Evolutionary conservation across 805 yeast genomes (phyloP), one percentile per base, ranked within the genome.

Genomic region (Ogataea naganishii): DNA sequence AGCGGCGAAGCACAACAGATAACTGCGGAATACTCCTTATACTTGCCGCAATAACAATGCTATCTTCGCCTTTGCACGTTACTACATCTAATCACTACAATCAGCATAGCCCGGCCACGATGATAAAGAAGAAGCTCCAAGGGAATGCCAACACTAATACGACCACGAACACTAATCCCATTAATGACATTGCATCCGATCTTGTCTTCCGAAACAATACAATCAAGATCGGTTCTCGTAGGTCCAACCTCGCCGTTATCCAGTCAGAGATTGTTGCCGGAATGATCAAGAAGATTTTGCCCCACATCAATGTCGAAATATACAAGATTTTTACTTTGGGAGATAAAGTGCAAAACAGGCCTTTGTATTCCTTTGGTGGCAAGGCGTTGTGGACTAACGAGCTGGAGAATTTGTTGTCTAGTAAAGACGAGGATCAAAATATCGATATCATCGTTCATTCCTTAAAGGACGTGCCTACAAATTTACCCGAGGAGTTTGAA

Each of bases 361-460:
- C 98, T 6, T 64, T 92, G 29, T 92, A 89, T 55, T 73, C 95
- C 4, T 92, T 92, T 58, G 97, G 96, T 24, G 98, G 98, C 16
- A 92, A 92, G 53, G 75, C 96, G 0, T 56, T 92, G 15, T 92
- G 98, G 98, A 92, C 98, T 3, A 82, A 83, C 49, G 98, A 92
- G 56, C 65, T 92, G 34, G 98, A 92, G 57, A 77, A 76, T 15
- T 60, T 86, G 28, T 58, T 88, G 30, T 69, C 69, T 38, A 63
- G 69, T 26, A 66, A 75, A 16, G 88, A 80, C 18, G 64, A 60
- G 13, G 75, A 64, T 42, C 77, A 80, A 31, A 66, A 75, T 56
- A 64, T 89, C 28, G 96, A 92, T 52, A 61, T 89, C 57, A 80
- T 92, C 49, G 97, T 89, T 22, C 97, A 92, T 53, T 83, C 95